Conservation (phyloP, 2,329 filamentous ascomycete species). For the Helicocarpus griseus region DNA sequence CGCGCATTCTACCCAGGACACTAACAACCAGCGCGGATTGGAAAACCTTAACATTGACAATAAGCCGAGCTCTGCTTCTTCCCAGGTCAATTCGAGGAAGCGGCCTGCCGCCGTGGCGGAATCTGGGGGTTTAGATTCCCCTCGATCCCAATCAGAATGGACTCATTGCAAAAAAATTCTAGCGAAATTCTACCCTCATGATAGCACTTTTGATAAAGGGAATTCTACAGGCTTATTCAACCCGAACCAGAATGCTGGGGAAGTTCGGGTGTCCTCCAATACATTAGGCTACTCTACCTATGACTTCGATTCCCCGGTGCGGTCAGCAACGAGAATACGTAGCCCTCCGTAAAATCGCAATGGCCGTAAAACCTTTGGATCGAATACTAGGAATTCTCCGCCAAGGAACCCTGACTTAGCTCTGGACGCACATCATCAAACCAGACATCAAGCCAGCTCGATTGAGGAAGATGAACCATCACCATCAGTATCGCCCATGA, state of each 20-base stretch:
- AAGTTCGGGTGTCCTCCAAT: neutral
- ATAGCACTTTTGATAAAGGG: neutral
- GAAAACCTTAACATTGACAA: neutral
- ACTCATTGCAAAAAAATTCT: too few relatives aligned
- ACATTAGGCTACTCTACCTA: neutral
- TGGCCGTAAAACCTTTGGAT: too few relatives aligned
- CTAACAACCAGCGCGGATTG: neutral
- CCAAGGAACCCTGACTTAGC: too few relatives aligned
- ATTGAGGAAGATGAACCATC: neutral
- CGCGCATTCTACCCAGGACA: neutral
- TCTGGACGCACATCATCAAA: too few relatives aligned
- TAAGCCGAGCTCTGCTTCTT: neutral
- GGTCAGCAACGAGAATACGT: neutral
- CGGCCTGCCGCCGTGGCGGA: neutral
- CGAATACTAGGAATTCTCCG: too few relatives aligned
- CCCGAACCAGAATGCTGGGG: neutral
- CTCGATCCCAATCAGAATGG: too few relatives aligned
- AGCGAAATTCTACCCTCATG: neutral
- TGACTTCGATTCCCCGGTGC: neutral
- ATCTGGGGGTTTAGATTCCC: neutral
- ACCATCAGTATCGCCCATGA: neutral
- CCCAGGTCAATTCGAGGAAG: neutral
- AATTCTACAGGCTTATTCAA: neutral
- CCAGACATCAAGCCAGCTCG: too few relatives aligned
- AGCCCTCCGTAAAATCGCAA: neutral